Evolutionary conservation across 192 early-diverging fungal species (phyloP).

Genomic region (Rhizoclosmatium globosum): DNA sequence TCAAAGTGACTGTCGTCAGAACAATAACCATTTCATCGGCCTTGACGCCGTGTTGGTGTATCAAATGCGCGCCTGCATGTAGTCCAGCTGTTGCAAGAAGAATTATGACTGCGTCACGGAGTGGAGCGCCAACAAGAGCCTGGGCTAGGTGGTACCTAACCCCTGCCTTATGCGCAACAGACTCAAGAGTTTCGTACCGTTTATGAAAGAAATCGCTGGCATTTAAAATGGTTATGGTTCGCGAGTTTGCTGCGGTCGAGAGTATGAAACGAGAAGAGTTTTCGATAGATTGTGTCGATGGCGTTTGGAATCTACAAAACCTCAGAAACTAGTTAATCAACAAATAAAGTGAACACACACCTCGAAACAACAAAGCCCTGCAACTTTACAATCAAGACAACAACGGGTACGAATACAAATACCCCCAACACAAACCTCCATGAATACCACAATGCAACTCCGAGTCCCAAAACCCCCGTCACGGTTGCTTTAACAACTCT

Average conservation of each 20-base stretch:
- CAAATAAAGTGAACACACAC: not conserved
- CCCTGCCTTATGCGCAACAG: not conserved
- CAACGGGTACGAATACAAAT: not conserved
- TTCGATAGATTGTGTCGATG: not conserved
- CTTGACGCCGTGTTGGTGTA: not conserved
- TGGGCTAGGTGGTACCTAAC: not conserved
- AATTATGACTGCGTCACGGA: slow-evolving; percentile 9
- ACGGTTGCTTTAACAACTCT: not conserved
- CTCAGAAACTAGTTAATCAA: not conserved
- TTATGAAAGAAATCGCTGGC: not conserved
- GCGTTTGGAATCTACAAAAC: slow-evolving; percentile 1
- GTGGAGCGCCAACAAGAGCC: not conserved
- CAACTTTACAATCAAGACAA: not conserved
- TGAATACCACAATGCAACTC: slow-evolving; percentile 1
- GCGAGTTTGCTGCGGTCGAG: not conserved
- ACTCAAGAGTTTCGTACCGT: not conserved
- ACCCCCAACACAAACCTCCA: not conserved
- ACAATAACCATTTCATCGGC: slow-evolving; percentile 7
- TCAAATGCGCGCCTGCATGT: not conserved
- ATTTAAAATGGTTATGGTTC: not conserved
- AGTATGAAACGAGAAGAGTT: not conserved
- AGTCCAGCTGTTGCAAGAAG: slow-evolving; percentile 17
- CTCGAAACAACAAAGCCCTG: not conserved
- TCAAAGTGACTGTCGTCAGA: slow-evolving; percentile 10
- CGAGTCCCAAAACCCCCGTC: not conserved